Percentiles rank a stretch among this genome's conserved stretches.
Evolutionary conservation across 1,284 basidiomycete genomes (phyloP).

Genomic region (Ceratobasidium sp.): DNA sequence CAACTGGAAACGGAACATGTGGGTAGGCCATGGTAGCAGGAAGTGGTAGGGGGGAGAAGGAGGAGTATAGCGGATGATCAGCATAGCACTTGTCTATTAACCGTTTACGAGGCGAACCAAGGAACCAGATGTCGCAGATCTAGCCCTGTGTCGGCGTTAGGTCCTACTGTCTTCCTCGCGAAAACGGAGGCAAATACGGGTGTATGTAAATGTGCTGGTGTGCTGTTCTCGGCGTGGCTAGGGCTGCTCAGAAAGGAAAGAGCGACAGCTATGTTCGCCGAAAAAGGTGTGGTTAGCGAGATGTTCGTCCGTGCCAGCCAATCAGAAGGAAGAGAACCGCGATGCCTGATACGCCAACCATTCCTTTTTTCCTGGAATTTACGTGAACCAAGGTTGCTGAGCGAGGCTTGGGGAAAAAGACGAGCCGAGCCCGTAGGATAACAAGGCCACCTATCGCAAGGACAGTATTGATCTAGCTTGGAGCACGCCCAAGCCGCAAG

Average conservation of each 20-base stretch:
- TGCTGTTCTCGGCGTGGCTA: neutral
- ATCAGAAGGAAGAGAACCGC: neutral
- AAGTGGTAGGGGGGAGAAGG: neutral
- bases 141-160: conserved; percentile 13
- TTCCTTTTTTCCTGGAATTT: neutral
- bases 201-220: neutral
- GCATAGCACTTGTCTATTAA: neutral
- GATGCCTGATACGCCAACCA: neutral
- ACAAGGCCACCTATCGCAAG: too few species aligned
- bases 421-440: too few species aligned
- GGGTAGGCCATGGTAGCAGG: conserved; percentile 14
- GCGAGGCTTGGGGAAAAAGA: too few species aligned
- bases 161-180: neutral
- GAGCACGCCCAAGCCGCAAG: too few species aligned
- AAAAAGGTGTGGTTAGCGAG: neutral
- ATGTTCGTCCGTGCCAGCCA: neutral
- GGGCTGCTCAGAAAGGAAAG: neutral
- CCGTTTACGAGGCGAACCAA: conserved; percentile 16
- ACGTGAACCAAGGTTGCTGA: too few species aligned
- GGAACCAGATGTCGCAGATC: conserved; percentile 20
- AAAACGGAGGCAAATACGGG: conserved; percentile 24
- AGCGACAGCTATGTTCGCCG: neutral
- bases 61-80: neutral
- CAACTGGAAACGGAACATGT: conserved; percentile 18
- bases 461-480: too few species aligned